A percentile compares a stretch with the other conserved stretches of the same genome.
phyloP scores from a whole-genome alignment of 2,329 filamentous ascomycete genomes.

The Ophiostoma himal-ulmi region DNA sequence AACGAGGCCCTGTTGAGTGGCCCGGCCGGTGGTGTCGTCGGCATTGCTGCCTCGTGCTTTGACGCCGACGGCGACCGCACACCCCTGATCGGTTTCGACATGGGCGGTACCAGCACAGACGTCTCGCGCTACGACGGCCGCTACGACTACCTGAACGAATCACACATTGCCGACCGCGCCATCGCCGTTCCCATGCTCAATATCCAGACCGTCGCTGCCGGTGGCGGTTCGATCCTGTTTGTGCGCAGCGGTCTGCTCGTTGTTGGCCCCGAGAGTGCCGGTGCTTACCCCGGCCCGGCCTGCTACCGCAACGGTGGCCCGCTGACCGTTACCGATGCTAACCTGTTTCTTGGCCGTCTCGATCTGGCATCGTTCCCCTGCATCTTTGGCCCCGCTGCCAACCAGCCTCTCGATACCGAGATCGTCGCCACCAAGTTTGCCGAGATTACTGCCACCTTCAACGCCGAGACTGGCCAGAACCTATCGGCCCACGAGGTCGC shows the following conservation, averaged over 20 bases:
- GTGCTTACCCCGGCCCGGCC: constrained; percentile 60
- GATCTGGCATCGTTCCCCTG: constrained; percentile 58
- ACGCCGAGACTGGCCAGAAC: constrained; percentile 50
- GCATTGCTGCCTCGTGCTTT: constrained; percentile 65
- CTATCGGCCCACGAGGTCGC: constrained; percentile 58
- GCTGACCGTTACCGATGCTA: constrained; percentile 53
- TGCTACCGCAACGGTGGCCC: constrained; percentile 56
- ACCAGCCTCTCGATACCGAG: constrained; percentile 70
- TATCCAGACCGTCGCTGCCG: constrained; percentile 86
- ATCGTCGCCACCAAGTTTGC: constrained; percentile 68
- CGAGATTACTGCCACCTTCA: constrained; percentile 77
- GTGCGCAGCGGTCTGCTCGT: constrained; percentile 82
- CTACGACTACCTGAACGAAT: constrained; percentile 64
- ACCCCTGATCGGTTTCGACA: constrained; percentile 66
- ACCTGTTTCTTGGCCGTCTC: constrained; percentile 55
- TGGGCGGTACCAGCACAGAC: constrained; percentile 22
- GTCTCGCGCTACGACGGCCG: constrained; percentile 39
- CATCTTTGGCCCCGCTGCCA: constrained; percentile 61
- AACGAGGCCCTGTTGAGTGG: constrained; percentile 60
- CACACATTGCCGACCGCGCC: constrained; percentile 70
- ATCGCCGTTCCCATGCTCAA: constrained; percentile 87
- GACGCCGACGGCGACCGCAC: constrained; percentile 56
- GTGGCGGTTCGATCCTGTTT: constrained; percentile 58
- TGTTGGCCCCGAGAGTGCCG: constrained; percentile 75
- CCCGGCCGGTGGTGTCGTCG: constrained; percentile 65